These are phyloP conservation scores for Suillus luteus DNA, from an alignment of 768 basidiomycete species.

Conservation along the genomic window DNA sequence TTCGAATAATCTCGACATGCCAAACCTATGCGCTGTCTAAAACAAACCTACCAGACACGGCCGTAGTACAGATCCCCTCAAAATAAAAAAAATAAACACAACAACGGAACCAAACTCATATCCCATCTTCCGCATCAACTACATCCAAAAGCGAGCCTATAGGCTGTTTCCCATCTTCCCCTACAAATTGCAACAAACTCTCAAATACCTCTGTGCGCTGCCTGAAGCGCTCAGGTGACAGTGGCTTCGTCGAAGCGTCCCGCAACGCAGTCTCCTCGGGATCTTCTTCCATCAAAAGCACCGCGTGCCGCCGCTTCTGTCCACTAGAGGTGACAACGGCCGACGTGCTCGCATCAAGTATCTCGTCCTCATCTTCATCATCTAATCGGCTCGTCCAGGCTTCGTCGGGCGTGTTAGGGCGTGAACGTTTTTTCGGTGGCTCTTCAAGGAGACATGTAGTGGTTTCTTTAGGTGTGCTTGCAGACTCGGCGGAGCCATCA, in stretches of 20 bases:
- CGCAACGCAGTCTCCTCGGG: constrained; percentile 25
- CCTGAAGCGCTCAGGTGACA: constrained; percentile 52
- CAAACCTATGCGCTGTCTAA: neutral
- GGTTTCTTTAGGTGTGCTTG: neutral
- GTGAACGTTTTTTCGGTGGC: constrained; percentile 48
- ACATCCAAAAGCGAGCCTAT: constrained; percentile 61
- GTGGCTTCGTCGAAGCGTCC: constrained; percentile 30
- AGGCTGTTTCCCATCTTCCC: constrained; percentile 68
- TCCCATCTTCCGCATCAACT: constrained; percentile 44
- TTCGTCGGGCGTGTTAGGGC: constrained; percentile 44
- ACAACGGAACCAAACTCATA: constrained; percentile 17
- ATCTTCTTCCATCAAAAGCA: constrained; percentile 33
- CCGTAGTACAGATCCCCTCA: neutral
- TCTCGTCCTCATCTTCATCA: constrained; percentile 22
- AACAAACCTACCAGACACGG: neutral
- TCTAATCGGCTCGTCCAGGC: constrained; percentile 45
- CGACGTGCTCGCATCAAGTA: neutral
- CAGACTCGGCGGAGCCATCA: neutral
- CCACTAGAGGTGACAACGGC: constrained; percentile 8
- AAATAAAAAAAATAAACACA: neutral
- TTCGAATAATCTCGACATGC: neutral
- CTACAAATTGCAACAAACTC: constrained; percentile 60
- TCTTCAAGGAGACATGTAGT: constrained; percentile 17
- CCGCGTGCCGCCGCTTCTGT: constrained; percentile 25
- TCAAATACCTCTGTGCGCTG: constrained; percentile 76